phyloP scores from a whole-genome alignment of 2,329 filamentous ascomycete species.

The Ceratocystis diversiconidia region DNA sequence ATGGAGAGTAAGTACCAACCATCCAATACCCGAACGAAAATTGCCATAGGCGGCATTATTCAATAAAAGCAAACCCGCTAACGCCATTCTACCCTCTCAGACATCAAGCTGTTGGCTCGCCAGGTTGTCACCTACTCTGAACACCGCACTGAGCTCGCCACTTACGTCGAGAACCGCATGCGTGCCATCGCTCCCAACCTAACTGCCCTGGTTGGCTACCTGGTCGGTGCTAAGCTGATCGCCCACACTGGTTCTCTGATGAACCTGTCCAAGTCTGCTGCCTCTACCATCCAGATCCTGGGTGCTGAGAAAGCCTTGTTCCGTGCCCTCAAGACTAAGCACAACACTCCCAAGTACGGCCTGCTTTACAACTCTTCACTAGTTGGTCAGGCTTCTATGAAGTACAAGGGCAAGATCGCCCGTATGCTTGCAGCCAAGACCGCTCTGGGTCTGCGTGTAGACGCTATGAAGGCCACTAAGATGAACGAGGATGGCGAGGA shows the following conservation, averaged over 20 bases:
- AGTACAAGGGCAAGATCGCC: constrained; percentile 99
- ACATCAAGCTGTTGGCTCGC: constrained; percentile 81
- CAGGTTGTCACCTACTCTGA: constrained; percentile 87
- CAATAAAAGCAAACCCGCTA: neutral
- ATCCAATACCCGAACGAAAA: neutral
- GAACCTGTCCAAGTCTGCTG: constrained; percentile 87
- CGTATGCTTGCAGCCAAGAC: constrained; percentile 91
- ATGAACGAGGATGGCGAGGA: constrained; percentile 53
- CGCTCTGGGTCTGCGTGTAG: constrained; percentile 81
- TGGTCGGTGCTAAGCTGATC: constrained; percentile 88
- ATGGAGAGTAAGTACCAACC: constrained; percentile 43
- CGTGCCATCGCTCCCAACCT: constrained; percentile 92
- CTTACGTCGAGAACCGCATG: constrained; percentile 87
- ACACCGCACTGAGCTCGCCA: constrained; percentile 74
- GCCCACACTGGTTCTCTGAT: constrained; percentile 88
- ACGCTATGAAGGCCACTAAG: constrained; percentile 56
- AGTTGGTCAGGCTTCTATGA: constrained; percentile 90
- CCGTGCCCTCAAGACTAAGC: constrained; percentile 96
- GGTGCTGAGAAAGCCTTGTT: constrained; percentile 98
- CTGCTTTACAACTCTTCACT: constrained; percentile 84
- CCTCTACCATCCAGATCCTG: constrained; percentile 92
- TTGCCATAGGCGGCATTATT: no score
- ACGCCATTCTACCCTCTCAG: neutral
- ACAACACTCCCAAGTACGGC: constrained; percentile 97
- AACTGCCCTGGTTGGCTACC: constrained; percentile 79